Base-by-base conservation (phyloP, 768 basidiomycete species). In the Lactarius akahatsu region DNA sequence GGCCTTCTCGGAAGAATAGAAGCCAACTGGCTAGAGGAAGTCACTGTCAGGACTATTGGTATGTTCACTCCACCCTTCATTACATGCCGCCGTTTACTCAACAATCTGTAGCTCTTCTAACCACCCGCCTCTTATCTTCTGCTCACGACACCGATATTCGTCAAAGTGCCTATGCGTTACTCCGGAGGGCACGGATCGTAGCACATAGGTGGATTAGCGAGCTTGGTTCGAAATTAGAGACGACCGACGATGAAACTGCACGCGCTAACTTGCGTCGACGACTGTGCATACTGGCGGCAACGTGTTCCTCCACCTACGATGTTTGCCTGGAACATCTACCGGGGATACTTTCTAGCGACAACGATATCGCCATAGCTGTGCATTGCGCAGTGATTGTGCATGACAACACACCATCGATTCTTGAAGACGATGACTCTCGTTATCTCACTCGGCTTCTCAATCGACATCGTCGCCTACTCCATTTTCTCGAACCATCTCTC, bases 21-120 rank as follows among this genome's bases (percentile, higher is more conserved):
- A 63, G 74, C 64, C 2, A 84, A 80, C 62, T 85, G 83, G 83
- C 70, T 75, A 32, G 60, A 62, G 32, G 64, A 61, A 18, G 54
- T 65, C 18, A 64, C 57, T n/a, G 64, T 60, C 15, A 57, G 64
- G 28, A 64, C 58, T 0, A 64, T 64, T 34, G 57, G 64, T 64
- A 16, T 23, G 64, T 43, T 43, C 3, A 2, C 23, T 10, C 34
- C 54, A 38, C 4, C 34, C 56, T 15, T 34, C 7, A 2, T 1
- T 18, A 30, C 8, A 10, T 32, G 0, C 55, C 50, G 10, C 23
- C 23, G 16, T 7, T 7, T 4, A n/a, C 28, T 9, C 26, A 59
- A 40, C 38, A n/a, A 1, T 28, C 0, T 13, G 20, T n/a, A 67
- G 66, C 59, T n/a, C 63, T 64, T 13, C 36, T 64, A 26, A 28